A percentile compares a stretch with the other conserved stretches of the same genome.
Evolutionary conservation across 768 basidiomycete genomes (phyloP).

Genomic region (Astraeus odoratus): DNA sequence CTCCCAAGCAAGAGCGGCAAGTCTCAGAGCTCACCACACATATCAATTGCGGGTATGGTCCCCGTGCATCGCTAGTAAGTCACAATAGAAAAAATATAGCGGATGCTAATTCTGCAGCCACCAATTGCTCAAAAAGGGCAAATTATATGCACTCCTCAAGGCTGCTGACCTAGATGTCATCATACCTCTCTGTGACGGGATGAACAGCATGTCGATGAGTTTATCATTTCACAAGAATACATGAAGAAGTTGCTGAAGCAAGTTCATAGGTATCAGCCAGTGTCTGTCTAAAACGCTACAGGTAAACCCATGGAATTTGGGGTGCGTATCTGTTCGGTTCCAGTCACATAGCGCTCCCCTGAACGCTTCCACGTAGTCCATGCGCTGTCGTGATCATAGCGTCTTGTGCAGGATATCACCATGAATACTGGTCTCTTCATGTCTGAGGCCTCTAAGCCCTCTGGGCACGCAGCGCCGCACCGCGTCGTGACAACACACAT

Average conservation of each 20-base stretch:
- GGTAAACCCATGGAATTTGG: conserved; percentile 95
- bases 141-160: conserved; percentile 91
- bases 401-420: conserved; percentile 60
- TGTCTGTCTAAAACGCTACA: conserved; percentile 85
- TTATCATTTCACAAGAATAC: conserved; percentile 86
- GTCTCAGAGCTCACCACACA: conserved; percentile 90
- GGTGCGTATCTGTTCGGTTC: conserved; percentile 36
- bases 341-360: too few species aligned
- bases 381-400: neutral
- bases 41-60: conserved; percentile 94
- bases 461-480: conserved; percentile 70
- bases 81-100: neutral
- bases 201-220: conserved; percentile 99
- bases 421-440: conserved; percentile 87
- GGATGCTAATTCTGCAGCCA: conserved; percentile 47
- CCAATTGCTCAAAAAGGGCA: conserved; percentile 94
- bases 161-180: conserved; percentile 94
- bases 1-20: conserved; percentile 88
- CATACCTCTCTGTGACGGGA: conserved; percentile 92
- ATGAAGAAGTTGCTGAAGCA: conserved; percentile 81
- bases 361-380: too few species aligned
- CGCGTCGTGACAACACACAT: conserved; percentile 92
- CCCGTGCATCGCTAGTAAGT: conserved; percentile 97
- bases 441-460: conserved; percentile 66
- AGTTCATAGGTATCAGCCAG: conserved; percentile 97